phyloP scores from a whole-genome alignment of 768 basidiomycete genomes.

The Termitomyces titanicus region DNA sequence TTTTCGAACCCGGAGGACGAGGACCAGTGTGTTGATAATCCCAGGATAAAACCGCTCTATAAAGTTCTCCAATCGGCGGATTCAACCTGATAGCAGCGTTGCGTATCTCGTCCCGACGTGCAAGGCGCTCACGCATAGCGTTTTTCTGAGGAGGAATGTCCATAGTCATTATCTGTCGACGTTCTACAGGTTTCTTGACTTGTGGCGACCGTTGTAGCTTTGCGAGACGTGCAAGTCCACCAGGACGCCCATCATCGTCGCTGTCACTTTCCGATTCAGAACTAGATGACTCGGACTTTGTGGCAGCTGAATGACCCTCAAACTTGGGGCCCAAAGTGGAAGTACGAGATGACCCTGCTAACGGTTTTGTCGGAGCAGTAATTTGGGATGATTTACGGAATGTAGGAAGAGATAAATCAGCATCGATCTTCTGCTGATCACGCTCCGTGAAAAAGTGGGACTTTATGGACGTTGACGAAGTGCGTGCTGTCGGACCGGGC shows the following conservation, averaged over 20 bases:
- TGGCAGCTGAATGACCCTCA: conserved; percentile 22
- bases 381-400: conserved; percentile 32
- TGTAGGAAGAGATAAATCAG: conserved; percentile 33
- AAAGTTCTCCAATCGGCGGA: conserved; percentile 79
- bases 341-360: conserved; percentile 10
- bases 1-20: conserved; percentile 52
- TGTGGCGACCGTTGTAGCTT: conserved; percentile 61
- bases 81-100: conserved; percentile 66
- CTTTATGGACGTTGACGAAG: conserved; percentile 13
- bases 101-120: conserved; percentile 58
- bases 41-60: conserved; percentile 82
- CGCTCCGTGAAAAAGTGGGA: conserved; percentile 24
- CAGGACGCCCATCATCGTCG: conserved; percentile 43
- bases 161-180: conserved; percentile 61
- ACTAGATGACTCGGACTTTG: conserved; percentile 30
- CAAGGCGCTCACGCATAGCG: conserved; percentile 45
- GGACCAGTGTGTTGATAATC: conserved; percentile 67
- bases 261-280: conserved; percentile 43
- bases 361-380: conserved; percentile 17
- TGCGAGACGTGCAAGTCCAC: conserved; percentile 50
- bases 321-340: conserved; percentile 22
- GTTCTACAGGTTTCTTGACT: conserved; percentile 52
- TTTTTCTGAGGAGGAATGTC: conserved; percentile 47
- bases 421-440: conserved; percentile 32
- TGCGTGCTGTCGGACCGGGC: conserved; percentile 1